Conservation (phyloP, 495 filamentous ascomycete species). For the Penicillium riverlandense region DNA sequence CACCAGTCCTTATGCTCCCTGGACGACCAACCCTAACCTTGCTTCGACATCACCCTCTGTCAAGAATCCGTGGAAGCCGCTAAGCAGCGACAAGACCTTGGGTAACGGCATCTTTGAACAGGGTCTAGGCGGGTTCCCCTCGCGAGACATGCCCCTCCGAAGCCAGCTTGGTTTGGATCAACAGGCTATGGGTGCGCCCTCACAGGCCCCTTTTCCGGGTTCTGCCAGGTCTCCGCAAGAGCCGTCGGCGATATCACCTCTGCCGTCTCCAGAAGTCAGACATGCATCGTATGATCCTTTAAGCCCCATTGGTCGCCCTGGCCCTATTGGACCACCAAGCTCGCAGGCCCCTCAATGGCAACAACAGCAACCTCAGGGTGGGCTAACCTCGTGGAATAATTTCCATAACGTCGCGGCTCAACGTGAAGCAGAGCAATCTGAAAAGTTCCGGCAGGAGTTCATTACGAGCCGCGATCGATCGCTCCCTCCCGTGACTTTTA, state of each 20-base stretch:
- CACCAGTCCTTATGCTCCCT: conserved; percentile 29
- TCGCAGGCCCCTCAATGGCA: conserved; percentile 32
- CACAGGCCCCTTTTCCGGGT: conserved; percentile 23
- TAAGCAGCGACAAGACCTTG: conserved; percentile 59
- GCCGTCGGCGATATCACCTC: conserved; percentile 18
- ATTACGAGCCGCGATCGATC: conserved; percentile 28
- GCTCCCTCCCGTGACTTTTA: conserved; percentile 40
- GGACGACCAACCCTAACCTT: conserved; percentile 31
- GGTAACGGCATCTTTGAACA: conserved; percentile 76
- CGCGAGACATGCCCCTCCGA: conserved; percentile 32
- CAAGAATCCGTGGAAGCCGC: conserved; percentile 69
- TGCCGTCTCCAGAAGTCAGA: conserved; percentile 31
- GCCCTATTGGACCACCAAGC: conserved; percentile 46
- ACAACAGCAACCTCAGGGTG: conserved; percentile 17
- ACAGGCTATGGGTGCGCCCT: conserved; percentile 18
- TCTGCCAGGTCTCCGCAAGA: conserved; percentile 26
- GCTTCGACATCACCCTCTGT: conserved; percentile 29
- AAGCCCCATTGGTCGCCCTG: conserved; percentile 34
- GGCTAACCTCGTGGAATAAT: conserved; percentile 42
- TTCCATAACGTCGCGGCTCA: conserved; percentile 35
- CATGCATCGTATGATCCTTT: conserved; percentile 30
- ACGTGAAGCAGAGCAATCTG: conserved; percentile 35
- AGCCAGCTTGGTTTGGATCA: conserved; percentile 33
- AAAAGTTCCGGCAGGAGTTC: conserved; percentile 30
- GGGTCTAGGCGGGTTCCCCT: conserved; percentile 43